phyloP scores from a whole-genome alignment of 2,329 filamentous ascomycete species.

The Hypoxylon sp. region DNA sequence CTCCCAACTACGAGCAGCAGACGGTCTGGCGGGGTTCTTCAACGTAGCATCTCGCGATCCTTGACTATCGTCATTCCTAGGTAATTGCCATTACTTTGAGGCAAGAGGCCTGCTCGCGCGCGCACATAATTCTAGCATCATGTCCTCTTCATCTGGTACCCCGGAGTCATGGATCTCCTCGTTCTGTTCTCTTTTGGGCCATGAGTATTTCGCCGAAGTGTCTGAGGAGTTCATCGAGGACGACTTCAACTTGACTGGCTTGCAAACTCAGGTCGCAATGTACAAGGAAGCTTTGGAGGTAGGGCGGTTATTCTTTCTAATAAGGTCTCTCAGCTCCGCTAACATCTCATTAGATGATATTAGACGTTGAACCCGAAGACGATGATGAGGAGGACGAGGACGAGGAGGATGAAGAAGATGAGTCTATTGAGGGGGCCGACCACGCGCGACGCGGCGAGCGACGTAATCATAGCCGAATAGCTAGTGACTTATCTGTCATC shows the following conservation, averaged over 20 bases:
- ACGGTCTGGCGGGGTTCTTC: constrained; percentile 42
- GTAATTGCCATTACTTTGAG: constrained; percentile 7
- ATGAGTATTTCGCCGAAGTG: constrained; percentile 99
- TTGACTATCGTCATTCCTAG: constrained; percentile 10
- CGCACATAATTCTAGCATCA: constrained; percentile 52
- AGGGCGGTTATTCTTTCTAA: constrained; percentile 39
- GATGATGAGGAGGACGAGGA: constrained; percentile 88
- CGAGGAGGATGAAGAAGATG: constrained; percentile 79
- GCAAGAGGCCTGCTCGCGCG: background rate
- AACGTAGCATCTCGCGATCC: constrained; percentile 23
- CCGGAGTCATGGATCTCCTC: constrained; percentile 97
- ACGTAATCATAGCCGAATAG: constrained; percentile 85
- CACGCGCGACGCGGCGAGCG: constrained; percentile 72
- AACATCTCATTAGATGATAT: constrained; percentile 79
- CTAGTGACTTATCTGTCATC: constrained; percentile 93
- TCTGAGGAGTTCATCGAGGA: constrained; percentile 99
- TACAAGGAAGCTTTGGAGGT: constrained; percentile 98
- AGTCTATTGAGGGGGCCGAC: constrained; percentile 75
- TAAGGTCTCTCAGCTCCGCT: constrained; percentile 33
- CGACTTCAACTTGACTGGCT: constrained; percentile 97
- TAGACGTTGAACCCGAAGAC: constrained; percentile 97
- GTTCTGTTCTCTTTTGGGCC: constrained; percentile 94
- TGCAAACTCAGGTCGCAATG: constrained; percentile 96
- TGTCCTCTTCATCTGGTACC: constrained; percentile 73
- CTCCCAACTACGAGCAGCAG: constrained; percentile 34